These are phyloP conservation scores for Neoascochyta sp. DNA, from an alignment of 2,329 filamentous ascomycete species.

Conservation along the genomic window DNA sequence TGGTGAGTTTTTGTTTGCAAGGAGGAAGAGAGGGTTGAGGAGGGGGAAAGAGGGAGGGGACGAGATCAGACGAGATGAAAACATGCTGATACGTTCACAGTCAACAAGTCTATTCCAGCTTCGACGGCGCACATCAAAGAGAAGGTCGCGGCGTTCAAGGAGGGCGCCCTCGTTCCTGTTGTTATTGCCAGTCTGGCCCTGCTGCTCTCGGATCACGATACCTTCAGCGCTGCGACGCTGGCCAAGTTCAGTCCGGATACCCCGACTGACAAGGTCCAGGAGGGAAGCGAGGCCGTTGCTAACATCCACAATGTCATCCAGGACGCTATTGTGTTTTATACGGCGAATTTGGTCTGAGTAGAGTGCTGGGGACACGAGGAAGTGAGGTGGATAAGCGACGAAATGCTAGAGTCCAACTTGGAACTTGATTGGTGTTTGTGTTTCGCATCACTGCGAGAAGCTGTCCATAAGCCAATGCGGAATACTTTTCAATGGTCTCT, in stretches of 20 bases:
- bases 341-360: no score
- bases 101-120: conserved; percentile 12
- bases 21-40: no score
- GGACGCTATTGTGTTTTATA: conserved; percentile 11
- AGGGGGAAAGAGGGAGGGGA: no score
- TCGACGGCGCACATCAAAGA: conserved; percentile 9
- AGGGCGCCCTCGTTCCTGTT: conserved; percentile 3
- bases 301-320: conserved; percentile 18
- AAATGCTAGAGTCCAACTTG: no score
- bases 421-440: no score
- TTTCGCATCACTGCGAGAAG: no score
- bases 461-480: no score
- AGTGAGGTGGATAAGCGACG: no score
- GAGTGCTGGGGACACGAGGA: no score
- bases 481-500: no score
- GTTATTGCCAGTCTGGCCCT: conserved; percentile 15
- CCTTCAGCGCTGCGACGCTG: conserved; percentile 13
- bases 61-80: neutral
- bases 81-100: conserved; percentile 2
- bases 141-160: conserved; percentile 11
- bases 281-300: conserved; percentile 9
- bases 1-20: conserved; percentile 3
- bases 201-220: conserved; percentile 15
- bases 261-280: conserved; percentile 3
- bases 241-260: conserved; percentile 4